Evolutionary conservation across 345 rosid species (phyloP), one percentile per base, ranked within the genome.

Genomic region (Populus tremula): DNA sequence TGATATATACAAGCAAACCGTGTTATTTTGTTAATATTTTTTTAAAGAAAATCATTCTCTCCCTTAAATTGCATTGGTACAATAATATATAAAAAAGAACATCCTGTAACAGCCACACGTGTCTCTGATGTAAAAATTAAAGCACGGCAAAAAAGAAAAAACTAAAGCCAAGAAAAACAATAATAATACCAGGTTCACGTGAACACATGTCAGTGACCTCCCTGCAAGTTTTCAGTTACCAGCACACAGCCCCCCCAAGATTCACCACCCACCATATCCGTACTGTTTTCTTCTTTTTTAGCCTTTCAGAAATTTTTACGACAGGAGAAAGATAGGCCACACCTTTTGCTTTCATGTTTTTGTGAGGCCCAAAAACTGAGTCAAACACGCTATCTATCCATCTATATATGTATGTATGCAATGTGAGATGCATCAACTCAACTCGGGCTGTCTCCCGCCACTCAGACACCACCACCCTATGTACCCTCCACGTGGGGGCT

Each of bases 401-500:
- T 35, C 21, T 4, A 5, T 33, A 33, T 9, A 41, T 39, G 49
- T 2, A 17, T 39, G 27, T 38, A 36, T 27, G 14, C 23, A 41
- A 69, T 8, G 31, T 4, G 23, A 43, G 72, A 23, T n/a, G 20
- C 16, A 71, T 14, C 11, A 59, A 33, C 59, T 29, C 56, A 33
- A 81, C 84, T 77, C 80, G 84, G 74, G 38, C 49, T 81, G 84
- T 77, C 84, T 69, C 84, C 84, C 62, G 76, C 78, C 38, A 50
- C 75, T 77, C 75, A 68, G 80, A 77, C 84, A 81, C 74, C 80
- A 67, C 73, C 56, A 61, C 59, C 80, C 80, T 21, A 25, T 73
- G 80, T 73, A 68, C 75, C 56, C 64, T 76, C 84, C 74, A 67
- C 80, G 80, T 76, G 83, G 80, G 80, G 39, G 59, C 27, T 35